These are phyloP conservation scores for Colletotrichum lupini DNA, from an alignment of 2,329 filamentous ascomycete species.

Conservation along the genomic window DNA sequence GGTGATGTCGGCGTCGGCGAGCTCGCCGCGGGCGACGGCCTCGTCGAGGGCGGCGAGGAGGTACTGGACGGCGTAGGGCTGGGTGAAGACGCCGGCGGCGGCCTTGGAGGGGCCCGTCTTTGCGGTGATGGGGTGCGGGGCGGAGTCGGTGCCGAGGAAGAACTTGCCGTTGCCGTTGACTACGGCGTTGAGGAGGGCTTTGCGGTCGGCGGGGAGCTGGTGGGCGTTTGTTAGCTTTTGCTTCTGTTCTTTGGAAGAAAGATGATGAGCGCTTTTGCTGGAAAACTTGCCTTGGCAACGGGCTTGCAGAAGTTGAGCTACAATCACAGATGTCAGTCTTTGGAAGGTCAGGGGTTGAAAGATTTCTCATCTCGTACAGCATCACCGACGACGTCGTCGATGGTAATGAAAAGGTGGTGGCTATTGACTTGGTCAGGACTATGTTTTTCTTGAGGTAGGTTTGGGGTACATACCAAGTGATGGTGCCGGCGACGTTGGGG, in stretches of 20 bases:
- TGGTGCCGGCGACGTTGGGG: slow-evolving; percentile 71
- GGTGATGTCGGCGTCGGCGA: slow-evolving; percentile 63
- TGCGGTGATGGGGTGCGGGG: slow-evolving; percentile 70
- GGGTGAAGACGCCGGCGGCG: slow-evolving; percentile 83
- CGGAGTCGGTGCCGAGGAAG: slow-evolving; percentile 79
- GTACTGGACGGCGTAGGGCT: slow-evolving; percentile 75
- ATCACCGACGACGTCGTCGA: slow-evolving; percentile 75
- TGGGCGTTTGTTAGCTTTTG: background rate
- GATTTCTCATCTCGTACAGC: slow-evolving; percentile 41
- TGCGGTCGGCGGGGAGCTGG: slow-evolving; percentile 69
- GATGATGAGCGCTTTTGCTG: background rate
- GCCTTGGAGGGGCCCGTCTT: slow-evolving; percentile 64
- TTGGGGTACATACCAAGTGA: slow-evolving; percentile 43
- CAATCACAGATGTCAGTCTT: background rate
- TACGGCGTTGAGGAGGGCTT: slow-evolving; percentile 75
- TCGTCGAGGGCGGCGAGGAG: slow-evolving; percentile 69
- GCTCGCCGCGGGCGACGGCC: slow-evolving; percentile 61
- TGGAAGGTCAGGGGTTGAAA: background rate
- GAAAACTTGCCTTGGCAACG: slow-evolving; percentile 72
- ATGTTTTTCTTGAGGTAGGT: fast-evolving
- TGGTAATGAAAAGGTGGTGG: slow-evolving; percentile 84
- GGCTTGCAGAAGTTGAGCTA: slow-evolving; percentile 76
- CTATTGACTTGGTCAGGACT: slow-evolving; percentile 54
- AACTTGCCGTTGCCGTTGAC: slow-evolving; percentile 72
- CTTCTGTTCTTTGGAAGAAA: background rate